These are phyloP conservation scores for Lycium ferocissimum DNA, from an alignment of 257 asterid species.

Conservation along the genomic window DNA sequence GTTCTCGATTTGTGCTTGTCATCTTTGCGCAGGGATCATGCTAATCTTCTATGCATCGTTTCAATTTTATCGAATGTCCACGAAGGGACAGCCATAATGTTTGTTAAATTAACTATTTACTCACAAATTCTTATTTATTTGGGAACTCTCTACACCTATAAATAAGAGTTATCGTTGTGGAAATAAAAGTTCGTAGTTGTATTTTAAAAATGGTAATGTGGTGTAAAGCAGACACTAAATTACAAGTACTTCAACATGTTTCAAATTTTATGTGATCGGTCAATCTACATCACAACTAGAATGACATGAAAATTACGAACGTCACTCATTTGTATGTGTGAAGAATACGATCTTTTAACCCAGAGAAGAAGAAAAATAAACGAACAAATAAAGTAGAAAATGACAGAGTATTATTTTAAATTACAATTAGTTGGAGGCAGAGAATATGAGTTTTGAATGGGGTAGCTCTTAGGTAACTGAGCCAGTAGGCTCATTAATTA, in stretches of 20 bases:
- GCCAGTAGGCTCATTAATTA: background rate
- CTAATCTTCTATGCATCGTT: too few relatives aligned
- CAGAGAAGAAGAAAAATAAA: background rate
- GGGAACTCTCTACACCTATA: background rate
- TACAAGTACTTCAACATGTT: background rate
- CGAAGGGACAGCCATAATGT: background rate
- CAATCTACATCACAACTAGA: background rate
- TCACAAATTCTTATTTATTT: background rate
- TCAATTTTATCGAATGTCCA: too few relatives aligned
- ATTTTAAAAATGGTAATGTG: background rate
- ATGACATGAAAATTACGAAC: background rate
- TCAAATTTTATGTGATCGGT: too few relatives aligned
- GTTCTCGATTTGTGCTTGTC: background rate
- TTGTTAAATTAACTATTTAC: background rate
- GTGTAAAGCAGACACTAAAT: background rate
- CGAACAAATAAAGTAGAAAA: background rate
- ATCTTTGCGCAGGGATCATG: too few relatives aligned
- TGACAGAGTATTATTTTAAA: background rate
- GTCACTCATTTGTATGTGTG: background rate
- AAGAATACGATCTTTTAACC: background rate
- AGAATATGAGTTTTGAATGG: background rate
- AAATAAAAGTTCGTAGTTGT: background rate
- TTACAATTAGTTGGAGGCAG: background rate
- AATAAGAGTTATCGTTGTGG: background rate
- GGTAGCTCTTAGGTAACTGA: conserved; percentile 23